Evolutionary conservation across 495 filamentous ascomycete species (phyloP), one percentile per base, ranked within the genome.

Genomic region (Penicillium manginii): DNA sequence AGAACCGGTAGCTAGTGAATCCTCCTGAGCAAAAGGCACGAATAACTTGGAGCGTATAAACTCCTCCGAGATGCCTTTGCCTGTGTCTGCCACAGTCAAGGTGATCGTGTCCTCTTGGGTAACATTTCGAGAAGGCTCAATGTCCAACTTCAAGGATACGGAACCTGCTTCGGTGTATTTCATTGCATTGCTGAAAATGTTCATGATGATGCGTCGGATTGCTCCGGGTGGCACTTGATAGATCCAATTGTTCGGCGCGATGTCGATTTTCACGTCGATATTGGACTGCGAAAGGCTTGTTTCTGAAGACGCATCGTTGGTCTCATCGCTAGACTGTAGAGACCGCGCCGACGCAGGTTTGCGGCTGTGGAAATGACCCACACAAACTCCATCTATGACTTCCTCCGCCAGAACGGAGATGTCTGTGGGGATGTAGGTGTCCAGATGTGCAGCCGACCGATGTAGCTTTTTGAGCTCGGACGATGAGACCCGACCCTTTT

Each of bases 11-110:
- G 78, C 80, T n/a, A 86, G 69, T 1, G 78, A 73, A 58, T 92
- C 84, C 65, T 93, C 90, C 57, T 93, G 90, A 0, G 86, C 82
- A 61, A 92, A 93, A 2, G 90, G 88, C 5, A 83, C 87, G 63
- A 86, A 92, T 1, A 92, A 64, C 19, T 83, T 79, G 22, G 84
- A 83, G n/a, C 85, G 83, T 42, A 92, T 67, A 64, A 86, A 92
- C 47, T 90, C 87, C 33, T 86, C 78, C 1, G 81, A 77, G 33
- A 80, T 82, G 4, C 79, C 79, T 43, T 70, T 73, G 2, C 78
- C 79, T 3, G 79, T 78, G 51, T 82, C 79, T n/a, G 59, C 67
- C 22, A 80, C 60, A 1, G 60, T 73, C 12, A 82, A 58, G 1
- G 73, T 76, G 8, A 78, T 61, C 45, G 74, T 26, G 10, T 79